Base-by-base conservation (phyloP, 352 stramenopile species). In the Globisporangium canariense region DNA sequence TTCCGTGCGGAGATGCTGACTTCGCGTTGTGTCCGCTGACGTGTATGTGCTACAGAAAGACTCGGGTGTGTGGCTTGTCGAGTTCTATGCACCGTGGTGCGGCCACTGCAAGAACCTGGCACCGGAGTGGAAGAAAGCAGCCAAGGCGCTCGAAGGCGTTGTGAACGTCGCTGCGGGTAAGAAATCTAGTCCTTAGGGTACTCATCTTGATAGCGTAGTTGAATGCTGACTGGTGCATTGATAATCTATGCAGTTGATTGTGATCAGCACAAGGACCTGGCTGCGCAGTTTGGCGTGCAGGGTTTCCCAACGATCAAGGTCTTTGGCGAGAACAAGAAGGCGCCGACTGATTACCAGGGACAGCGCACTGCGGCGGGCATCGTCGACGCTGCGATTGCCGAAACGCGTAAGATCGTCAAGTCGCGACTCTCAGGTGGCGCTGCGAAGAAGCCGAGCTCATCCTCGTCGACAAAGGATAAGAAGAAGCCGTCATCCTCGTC, bases 71-170 rank as follows among this genome's bases (percentile, higher is more conserved):
- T 98, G 92, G 91, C 58, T 98, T n/a, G 91, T 98, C 20, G 90
- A 98, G 73, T 98, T 98, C 68, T 98, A 97, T 58, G 94, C 94
- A 54, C 94, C 94, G 46, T 98, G 93, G 93, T 98, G 93, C 64
- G 94, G 94, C 40, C 94, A 98, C 77, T 98, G 94, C 82, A 96
- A 97, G 79, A 82, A 87, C 63, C 81, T 98, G 43, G 86, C 87
- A 20, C 94, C 94, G 1, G 91, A 98, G 70, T 98, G 88, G 83
- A 91, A 95, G 75, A 92, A 94, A 62, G 91, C 90, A 3, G 91
- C 93, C 32, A 91, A 91, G 69, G 87, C 86, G 47, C 73, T 98
- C 4, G 78, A 92, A 18, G 90, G 90, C 34, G 80, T 97, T 34
- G 93, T 98, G 34, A 97, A 97, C 40, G 70, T 98, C 20, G 94